Percentiles rank a stretch among this genome's conserved stretches.
These are phyloP conservation scores for Endothia cerciana DNA, from an alignment of 2,329 filamentous ascomycete genomes.

Conservation along the genomic window DNA sequence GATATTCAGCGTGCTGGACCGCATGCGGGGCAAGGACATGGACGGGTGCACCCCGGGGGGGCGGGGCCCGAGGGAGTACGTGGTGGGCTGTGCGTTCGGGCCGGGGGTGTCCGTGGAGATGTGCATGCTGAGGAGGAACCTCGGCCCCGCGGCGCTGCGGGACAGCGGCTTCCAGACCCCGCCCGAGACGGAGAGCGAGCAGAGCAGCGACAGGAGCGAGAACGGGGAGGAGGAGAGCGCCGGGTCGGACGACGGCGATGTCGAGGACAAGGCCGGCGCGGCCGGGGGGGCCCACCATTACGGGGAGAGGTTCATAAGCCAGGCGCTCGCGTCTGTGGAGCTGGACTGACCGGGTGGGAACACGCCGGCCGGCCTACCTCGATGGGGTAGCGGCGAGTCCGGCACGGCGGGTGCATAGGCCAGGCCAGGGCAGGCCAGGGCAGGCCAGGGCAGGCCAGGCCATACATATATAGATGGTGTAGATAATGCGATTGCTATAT, in stretches of 20 bases:
- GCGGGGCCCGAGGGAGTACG: constrained; percentile 54
- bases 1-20: constrained; percentile 69
- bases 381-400: too few relatives aligned
- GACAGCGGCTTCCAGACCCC: constrained; percentile 52
- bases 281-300: constrained; percentile 6
- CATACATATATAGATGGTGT: too few relatives aligned
- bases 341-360: constrained; percentile 35
- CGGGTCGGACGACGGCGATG: constrained; percentile 19
- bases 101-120: constrained; percentile 72
- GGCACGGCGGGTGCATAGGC: too few relatives aligned
- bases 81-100: constrained; percentile 71
- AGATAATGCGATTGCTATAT: too few relatives aligned
- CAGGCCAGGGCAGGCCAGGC: too few relatives aligned
- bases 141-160: constrained; percentile 33
- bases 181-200: constrained; percentile 58
- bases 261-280: constrained; percentile 14
- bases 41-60: constrained; percentile 57
- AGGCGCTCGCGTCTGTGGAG: constrained; percentile 39
- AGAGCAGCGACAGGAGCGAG: constrained; percentile 43
- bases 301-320: constrained; percentile 36
- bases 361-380: too few relatives aligned
- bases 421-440: too few relatives aligned
- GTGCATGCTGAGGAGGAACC: constrained; percentile 63
- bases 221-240: constrained; percentile 40
- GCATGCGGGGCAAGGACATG: constrained; percentile 63